Conservation (phyloP, 164 flowering plant species). For the Piper betle region DNA sequence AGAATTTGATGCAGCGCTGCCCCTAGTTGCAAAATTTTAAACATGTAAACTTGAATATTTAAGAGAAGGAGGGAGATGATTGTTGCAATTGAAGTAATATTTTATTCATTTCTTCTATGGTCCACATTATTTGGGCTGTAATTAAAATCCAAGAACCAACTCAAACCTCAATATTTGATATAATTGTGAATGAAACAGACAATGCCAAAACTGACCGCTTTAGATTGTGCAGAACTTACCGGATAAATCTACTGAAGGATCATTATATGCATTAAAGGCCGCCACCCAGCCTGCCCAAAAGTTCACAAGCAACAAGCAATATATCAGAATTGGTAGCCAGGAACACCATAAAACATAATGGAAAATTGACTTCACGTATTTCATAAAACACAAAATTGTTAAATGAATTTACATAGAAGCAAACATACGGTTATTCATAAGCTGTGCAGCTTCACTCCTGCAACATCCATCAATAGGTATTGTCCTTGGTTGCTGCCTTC, state of each 20-base stretch:
- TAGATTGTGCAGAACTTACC: conserved; percentile 20
- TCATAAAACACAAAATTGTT: neutral
- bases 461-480: conserved; percentile 51
- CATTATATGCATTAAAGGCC: conserved; percentile 34
- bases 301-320: neutral
- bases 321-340: neutral
- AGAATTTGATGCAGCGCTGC: no score
- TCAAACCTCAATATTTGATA: no score
- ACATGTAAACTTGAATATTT: no score
- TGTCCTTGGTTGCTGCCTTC: conserved; percentile 18
- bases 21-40: no score
- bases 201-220: neutral
- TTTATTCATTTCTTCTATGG: no score
- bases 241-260: conserved; percentile 39
- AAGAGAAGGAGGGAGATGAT: no score
- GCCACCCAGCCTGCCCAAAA: conserved; percentile 49
- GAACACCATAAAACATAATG: neutral
- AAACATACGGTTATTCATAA: conserved; percentile 49
- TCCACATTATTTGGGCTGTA: no score
- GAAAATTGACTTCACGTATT: neutral
- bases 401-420: neutral
- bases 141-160: no score
- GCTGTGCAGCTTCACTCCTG: conserved; percentile 52
- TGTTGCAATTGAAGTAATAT: no score
- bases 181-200: no score